phyloP scores from a whole-genome alignment of 495 filamentous ascomycete genomes.

The Neurospora africana region DNA sequence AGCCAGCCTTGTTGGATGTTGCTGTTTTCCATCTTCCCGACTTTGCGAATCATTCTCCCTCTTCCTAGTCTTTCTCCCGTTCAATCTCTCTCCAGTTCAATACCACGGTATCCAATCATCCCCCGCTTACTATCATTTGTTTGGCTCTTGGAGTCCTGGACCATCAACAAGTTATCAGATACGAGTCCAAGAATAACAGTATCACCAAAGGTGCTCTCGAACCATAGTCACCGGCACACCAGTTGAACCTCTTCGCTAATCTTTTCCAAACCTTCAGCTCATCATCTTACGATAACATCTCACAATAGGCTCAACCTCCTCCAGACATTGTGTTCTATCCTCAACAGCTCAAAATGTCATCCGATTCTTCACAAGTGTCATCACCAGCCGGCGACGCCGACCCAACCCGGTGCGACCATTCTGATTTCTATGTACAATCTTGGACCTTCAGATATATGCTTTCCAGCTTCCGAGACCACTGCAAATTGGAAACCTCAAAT shows the following conservation, averaged over 20 bases:
- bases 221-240: neutral
- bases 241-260: neutral
- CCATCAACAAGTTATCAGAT: neutral
- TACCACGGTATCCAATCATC: neutral
- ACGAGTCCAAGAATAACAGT: neutral
- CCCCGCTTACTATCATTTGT: neutral
- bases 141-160: neutral
- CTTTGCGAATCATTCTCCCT: neutral
- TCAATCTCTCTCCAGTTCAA: neutral
- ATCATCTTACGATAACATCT: neutral
- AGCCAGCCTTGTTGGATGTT: neutral
- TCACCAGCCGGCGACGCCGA: neutral
- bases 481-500: neutral
- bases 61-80: neutral
- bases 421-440: too few species aligned
- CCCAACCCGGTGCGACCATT: too few species aligned
- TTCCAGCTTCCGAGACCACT: neutral
- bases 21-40: neutral
- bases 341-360: neutral
- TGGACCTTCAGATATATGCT: neutral
- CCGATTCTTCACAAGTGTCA: neutral
- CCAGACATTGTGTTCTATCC: neutral
- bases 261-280: neutral
- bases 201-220: neutral
- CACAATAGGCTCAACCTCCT: neutral